A percentile compares a stretch with the other conserved stretches of the same genome.
Conservation (phyloP, 1,139 yeast species). For the Lodderomyces theae region DNA sequence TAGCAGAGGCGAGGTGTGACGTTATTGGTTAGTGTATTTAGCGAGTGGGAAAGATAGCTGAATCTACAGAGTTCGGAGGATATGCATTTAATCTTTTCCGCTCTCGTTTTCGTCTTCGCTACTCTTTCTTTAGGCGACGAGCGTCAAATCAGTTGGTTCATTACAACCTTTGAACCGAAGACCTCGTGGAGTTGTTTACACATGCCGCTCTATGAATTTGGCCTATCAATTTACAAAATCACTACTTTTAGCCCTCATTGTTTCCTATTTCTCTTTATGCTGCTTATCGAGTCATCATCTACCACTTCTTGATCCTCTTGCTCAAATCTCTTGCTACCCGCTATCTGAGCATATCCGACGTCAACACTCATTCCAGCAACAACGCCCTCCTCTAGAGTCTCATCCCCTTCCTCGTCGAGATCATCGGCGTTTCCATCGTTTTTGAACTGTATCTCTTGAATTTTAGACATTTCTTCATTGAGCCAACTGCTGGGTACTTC, state of each 20-base stretch:
- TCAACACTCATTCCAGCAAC: slow-evolving; percentile 47
- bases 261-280: slow-evolving; percentile 6
- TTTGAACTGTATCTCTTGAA: slow-evolving; percentile 13
- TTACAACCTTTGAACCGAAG: too few relatives aligned
- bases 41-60: background rate
- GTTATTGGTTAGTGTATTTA: too few relatives aligned
- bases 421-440: slow-evolving; percentile 42
- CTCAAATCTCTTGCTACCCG: slow-evolving; percentile 32
- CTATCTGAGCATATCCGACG: slow-evolving; percentile 38
- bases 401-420: slow-evolving; percentile 33
- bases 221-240: too few relatives aligned
- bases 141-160: too few relatives aligned
- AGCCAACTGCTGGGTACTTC: slow-evolving; percentile 26
- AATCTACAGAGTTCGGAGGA: background rate
- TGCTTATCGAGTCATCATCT: background rate
- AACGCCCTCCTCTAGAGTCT: slow-evolving; percentile 16
- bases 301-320: slow-evolving; percentile 7
- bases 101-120: background rate
- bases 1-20: background rate
- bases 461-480: slow-evolving; percentile 1
- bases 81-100: background rate
- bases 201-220: too few relatives aligned
- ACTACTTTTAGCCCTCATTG: too few relatives aligned
- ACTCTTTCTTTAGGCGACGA: background rate
- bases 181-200: background rate